These are phyloP conservation scores for Aspergillus nidulans DNA, from an alignment of 495 filamentous ascomycete species.

Conservation along the genomic window DNA sequence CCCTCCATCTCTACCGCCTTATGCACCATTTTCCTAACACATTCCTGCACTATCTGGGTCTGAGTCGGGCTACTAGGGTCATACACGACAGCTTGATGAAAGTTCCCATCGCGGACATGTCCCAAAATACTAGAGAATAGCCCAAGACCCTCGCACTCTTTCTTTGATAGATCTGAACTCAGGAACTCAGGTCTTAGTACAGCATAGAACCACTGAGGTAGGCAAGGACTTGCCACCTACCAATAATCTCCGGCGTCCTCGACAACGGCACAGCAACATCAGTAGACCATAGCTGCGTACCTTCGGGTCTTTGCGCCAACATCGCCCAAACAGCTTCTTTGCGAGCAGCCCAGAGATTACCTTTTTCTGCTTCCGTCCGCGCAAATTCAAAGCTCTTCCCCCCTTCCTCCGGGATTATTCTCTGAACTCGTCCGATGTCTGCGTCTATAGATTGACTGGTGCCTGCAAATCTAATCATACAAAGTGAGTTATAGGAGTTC, in stretches of 20 bases:
- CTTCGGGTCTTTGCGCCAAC: constrained; percentile 41
- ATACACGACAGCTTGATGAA: constrained; percentile 79
- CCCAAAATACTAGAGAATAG: constrained; percentile 77
- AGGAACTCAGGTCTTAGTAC: background rate
- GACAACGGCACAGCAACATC: constrained; percentile 87
- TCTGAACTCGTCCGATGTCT: constrained; percentile 65
- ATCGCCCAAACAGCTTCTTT: constrained; percentile 74
- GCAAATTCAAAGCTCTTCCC: constrained; percentile 75
- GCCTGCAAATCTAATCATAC: constrained; percentile 59
- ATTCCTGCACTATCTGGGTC: constrained; percentile 56
- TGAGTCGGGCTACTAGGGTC: constrained; percentile 57
- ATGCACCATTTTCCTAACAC: constrained; percentile 77
- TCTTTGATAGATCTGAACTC: constrained; percentile 65
- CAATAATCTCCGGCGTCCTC: constrained; percentile 74
- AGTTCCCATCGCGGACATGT: constrained; percentile 84
- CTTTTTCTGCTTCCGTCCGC: constrained; percentile 53
- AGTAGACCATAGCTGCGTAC: constrained; percentile 62
- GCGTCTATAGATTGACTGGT: constrained; percentile 67
- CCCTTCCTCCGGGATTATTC: constrained; percentile 54
- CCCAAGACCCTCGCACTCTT: constrained; percentile 73
- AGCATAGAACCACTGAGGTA: background rate
- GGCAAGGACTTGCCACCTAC: constrained; percentile 17
- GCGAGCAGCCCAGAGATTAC: constrained; percentile 76
- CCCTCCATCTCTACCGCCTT: constrained; percentile 85
- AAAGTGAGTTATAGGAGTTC: background rate